Percentiles rank a stretch among this genome's conserved stretches.
phyloP scores from a whole-genome alignment of 2,329 filamentous ascomycete genomes.

The Fusarium drepaniforme region DNA sequence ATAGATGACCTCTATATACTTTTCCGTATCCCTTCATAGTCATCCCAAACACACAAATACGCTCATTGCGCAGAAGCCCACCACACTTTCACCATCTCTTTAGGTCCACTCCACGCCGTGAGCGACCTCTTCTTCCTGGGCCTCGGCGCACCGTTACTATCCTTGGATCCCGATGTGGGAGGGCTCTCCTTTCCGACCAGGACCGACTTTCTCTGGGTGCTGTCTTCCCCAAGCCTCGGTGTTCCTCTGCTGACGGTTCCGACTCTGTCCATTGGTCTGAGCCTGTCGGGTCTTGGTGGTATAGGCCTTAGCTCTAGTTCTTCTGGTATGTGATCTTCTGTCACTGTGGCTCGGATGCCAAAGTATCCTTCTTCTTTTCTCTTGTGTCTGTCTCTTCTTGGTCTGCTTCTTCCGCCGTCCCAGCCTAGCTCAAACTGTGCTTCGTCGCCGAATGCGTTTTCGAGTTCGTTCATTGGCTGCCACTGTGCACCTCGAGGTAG shows the following conservation, averaged over 20 bases:
- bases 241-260: slow-evolving; percentile 38
- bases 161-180: slow-evolving; percentile 3
- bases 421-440: slow-evolving; percentile 39
- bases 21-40: slow-evolving; percentile 16
- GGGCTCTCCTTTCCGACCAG: slow-evolving; percentile 29
- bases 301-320: slow-evolving; percentile 42
- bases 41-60: neutral
- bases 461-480: slow-evolving; percentile 37
- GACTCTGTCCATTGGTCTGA: slow-evolving; percentile 27
- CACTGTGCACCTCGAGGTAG: slow-evolving; percentile 42
- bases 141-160: neutral
- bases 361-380: slow-evolving; percentile 35
- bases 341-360: slow-evolving; percentile 34
- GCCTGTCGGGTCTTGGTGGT: slow-evolving; percentile 24
- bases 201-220: slow-evolving; percentile 36
- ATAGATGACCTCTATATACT: slow-evolving; percentile 17
- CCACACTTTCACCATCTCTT: slow-evolving; percentile 44
- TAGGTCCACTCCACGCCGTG: slow-evolving; percentile 33
- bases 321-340: slow-evolving; percentile 31
- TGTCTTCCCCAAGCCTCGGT: slow-evolving; percentile 27
- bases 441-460: slow-evolving; percentile 28
- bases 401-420: slow-evolving; percentile 20
- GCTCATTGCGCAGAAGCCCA: slow-evolving; percentile 30
- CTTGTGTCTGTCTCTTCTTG: slow-evolving; percentile 22
- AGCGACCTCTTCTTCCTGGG: slow-evolving; percentile 33